phyloP scores from a whole-genome alignment of 352 stramenopile genomes.

The Phytophthora multivora region DNA sequence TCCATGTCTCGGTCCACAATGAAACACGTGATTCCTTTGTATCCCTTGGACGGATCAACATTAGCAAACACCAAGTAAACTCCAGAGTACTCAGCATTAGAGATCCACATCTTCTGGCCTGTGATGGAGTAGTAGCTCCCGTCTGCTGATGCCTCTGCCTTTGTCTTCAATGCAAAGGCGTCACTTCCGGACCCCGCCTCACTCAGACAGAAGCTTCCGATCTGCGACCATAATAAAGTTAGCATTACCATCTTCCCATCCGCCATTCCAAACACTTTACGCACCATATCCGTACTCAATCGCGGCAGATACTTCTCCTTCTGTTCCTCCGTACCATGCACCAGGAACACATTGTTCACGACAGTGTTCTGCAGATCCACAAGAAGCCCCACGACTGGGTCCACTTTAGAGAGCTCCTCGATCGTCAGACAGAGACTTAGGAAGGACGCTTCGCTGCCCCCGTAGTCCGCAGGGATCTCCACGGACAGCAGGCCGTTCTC shows the following conservation, averaged over 20 bases:
- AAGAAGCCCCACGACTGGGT: slow-evolving; percentile 94
- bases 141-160: slow-evolving; percentile 84
- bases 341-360: slow-evolving; percentile 96
- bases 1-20: slow-evolving; percentile 95
- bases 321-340: slow-evolving; percentile 76
- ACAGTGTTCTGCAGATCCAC: slow-evolving; percentile 96
- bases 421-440: slow-evolving; percentile 95
- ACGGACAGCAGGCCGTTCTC: slow-evolving; percentile 95
- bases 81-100: slow-evolving; percentile 94
- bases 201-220: slow-evolving; percentile 96
- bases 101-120: slow-evolving; percentile 98
- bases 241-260: not conserved
- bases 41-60: slow-evolving; percentile 89
- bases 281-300: slow-evolving; percentile 80
- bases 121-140: slow-evolving; percentile 95
- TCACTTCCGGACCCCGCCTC: slow-evolving; percentile 95
- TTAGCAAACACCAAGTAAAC: slow-evolving; percentile 98
- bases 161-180: slow-evolving; percentile 96
- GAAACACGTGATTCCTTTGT: slow-evolving; percentile 99
- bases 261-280: not conserved
- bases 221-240: slow-evolving; percentile 41
- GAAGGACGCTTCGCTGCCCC: slow-evolving; percentile 94
- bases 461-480: slow-evolving; percentile 94
- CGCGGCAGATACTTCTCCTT: slow-evolving; percentile 89
- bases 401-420: slow-evolving; percentile 96